These are phyloP conservation scores for Sclerotinia trifoliorum DNA, from an alignment of 2,329 filamentous ascomycete species.

Conservation along the genomic window DNA sequence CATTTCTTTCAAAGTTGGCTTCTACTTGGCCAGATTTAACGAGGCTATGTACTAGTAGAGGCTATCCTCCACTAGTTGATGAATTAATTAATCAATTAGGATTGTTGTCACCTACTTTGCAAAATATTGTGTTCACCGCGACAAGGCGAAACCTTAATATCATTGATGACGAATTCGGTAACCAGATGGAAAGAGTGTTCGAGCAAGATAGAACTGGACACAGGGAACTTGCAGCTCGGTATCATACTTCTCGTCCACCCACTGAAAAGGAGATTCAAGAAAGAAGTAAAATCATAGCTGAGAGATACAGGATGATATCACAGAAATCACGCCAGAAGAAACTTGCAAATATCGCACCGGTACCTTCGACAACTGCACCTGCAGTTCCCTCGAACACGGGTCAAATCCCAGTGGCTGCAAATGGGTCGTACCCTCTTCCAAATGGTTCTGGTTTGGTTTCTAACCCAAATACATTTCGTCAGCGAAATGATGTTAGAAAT, in stretches of 20 bases:
- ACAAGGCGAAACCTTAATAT: conserved; percentile 49
- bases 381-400: background rate
- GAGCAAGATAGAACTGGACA: conserved; percentile 41
- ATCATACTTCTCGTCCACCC: conserved; percentile 34
- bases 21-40: conserved; percentile 44
- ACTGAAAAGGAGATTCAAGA: conserved; percentile 33
- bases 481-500: background rate
- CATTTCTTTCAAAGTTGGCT: conserved; percentile 47
- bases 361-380: background rate
- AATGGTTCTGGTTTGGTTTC: background rate
- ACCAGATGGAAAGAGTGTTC: conserved; percentile 43
- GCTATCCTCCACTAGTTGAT: conserved; percentile 55
- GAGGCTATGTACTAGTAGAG: conserved; percentile 41
- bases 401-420: background rate
- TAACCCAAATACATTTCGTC: background rate
- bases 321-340: conserved; percentile 10
- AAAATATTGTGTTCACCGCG: conserved; percentile 54
- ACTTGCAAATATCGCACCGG: background rate
- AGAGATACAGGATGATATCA: conserved; percentile 11
- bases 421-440: background rate
- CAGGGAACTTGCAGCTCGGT: conserved; percentile 33
- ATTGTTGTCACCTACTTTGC: conserved; percentile 52
- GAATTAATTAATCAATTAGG: conserved; percentile 52
- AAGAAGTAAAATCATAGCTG: conserved; percentile 28
- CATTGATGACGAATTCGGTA: conserved; percentile 40